Evolutionary conservation across 2,329 filamentous ascomycete genomes (phyloP), one percentile per base, ranked within the genome.

Genomic region (Fusarium solani-melongenae): DNA sequence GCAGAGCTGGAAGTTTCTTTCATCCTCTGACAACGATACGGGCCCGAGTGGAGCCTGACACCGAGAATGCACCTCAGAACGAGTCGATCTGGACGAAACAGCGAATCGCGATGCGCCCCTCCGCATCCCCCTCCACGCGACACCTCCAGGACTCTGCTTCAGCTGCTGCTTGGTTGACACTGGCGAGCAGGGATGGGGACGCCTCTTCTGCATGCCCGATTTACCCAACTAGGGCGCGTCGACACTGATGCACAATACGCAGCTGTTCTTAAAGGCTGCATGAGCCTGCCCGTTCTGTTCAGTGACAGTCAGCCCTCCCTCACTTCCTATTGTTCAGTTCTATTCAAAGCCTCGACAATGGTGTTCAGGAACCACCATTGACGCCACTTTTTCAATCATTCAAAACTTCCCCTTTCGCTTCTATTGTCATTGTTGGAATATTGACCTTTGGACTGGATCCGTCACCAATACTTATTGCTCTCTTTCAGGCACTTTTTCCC

Each of bases 321-420:
- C 56, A 53, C 49, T 53, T 62, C 66, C 60, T 67, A 71, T 76
- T 71, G 71, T 74, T 74, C 69, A 64, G 38, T 64, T 68, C 71
- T 67, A 76, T 74, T 79, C 73, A 74, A 62, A 63, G 58, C 62
- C 62, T 58, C 29, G 63, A 79, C 75, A 80, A 80, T 80, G 76
- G 60, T 80, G 71, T 74, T 78, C 66, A 66, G 70, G 62, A 75
- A 68, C 73, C 62, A 70, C 62, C 38, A 70, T 64, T 74, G 65
- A 78, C 67, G 59, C n/a, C 55, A 68, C 61, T 46, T 66, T 64
- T 56, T 72, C 69, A 61, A 69, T 79, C 75, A 51, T 73, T 76
- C 41, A 59, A 61, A 38, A 34, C 62, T 67, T 51, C 71, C 74
- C 72, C 46, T 60, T 77, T 64, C 60, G 44, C 39, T 67, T 71